Evolutionary conservation across 2,329 filamentous ascomycete genomes (phyloP).

Genomic region (Lasiodiplodia sp.): DNA sequence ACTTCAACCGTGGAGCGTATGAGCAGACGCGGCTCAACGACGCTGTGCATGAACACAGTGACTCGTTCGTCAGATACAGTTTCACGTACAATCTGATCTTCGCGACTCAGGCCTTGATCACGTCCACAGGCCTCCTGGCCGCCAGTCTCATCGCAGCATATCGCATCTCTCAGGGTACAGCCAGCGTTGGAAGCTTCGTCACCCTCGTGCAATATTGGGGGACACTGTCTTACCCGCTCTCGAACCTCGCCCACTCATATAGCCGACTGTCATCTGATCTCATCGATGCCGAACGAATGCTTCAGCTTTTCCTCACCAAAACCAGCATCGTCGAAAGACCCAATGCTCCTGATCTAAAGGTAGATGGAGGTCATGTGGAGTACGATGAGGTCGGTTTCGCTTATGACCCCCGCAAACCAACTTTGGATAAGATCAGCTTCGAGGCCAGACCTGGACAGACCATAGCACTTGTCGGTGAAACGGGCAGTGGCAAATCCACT

Average conservation of each 20-base stretch:
- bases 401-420: conserved; percentile 62
- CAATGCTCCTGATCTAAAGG: conserved; percentile 43
- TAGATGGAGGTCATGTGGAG: conserved; percentile 58
- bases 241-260: conserved; percentile 37
- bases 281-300: conserved; percentile 33
- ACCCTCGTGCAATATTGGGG: conserved; percentile 72
- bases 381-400: conserved; percentile 64
- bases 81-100: conserved; percentile 33
- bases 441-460: conserved; percentile 61
- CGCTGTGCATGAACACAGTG: conserved; percentile 48
- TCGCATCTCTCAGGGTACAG: conserved; percentile 51
- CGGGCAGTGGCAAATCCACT: conserved; percentile 69
- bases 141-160: conserved; percentile 63
- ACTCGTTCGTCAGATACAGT: conserved; percentile 43
- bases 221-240: conserved; percentile 56
- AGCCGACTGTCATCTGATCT: conserved; percentile 30
- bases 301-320: conserved; percentile 32
- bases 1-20: conserved; percentile 65
- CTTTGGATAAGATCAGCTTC: conserved; percentile 59
- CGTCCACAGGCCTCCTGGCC: conserved; percentile 58
- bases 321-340: conserved; percentile 29
- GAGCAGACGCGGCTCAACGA: conserved; percentile 60
- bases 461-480: conserved; percentile 67
- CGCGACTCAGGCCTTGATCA: conserved; percentile 55
- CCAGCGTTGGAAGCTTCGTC: conserved; percentile 66